Evolutionary conservation across 164 flowering plant species (phyloP), one percentile per base, ranked within the genome.

Genomic region (Amborella trichopoda): DNA sequence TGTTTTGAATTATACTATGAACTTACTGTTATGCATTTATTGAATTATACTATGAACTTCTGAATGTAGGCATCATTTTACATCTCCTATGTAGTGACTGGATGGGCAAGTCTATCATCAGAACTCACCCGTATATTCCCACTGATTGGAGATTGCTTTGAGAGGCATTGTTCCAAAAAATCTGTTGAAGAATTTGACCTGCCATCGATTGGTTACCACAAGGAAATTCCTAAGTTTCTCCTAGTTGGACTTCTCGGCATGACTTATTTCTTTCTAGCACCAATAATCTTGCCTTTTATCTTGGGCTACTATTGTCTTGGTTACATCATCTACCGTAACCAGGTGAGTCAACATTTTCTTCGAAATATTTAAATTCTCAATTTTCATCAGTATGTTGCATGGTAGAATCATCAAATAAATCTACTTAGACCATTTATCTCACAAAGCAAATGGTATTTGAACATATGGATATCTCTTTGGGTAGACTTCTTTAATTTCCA

Each of bases 241-340:
- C 80, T 86, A 32, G 83, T 86, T 60, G 85, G 73, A 46, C 96
- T 90, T 60, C 96, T 83, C 44, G 94, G 98, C 18, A 58, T 76
- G 36, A 78, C 93, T 23, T 90, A 81, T 65, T 83, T 81, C 67
- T 73, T 81, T 57, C 71, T 83, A n/a, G 91, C 98, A 23, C 98
- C 96, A 6, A 53, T 90, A 19, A 90, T 90, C 46, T 65, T 86
- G 48, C 98, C 98, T 9, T 90, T 90, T 66, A 61, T 90, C 37
- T 54, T 90, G 72, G 68, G 63, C 19, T 86, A 81, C 74, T 74
- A 57, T 53, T 76, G 82, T 66, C 69, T 90, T 49, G 94, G 73
- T n/a, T 90, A 77, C 50, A 67, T 90, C 34, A 66, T 90, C 49
- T 90, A 60, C 53, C 85, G 94, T 14, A 79, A 83, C 59, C 98